Evolutionary conservation across 1,284 basidiomycete species (phyloP).

Genomic region (Athelia sp.): DNA sequence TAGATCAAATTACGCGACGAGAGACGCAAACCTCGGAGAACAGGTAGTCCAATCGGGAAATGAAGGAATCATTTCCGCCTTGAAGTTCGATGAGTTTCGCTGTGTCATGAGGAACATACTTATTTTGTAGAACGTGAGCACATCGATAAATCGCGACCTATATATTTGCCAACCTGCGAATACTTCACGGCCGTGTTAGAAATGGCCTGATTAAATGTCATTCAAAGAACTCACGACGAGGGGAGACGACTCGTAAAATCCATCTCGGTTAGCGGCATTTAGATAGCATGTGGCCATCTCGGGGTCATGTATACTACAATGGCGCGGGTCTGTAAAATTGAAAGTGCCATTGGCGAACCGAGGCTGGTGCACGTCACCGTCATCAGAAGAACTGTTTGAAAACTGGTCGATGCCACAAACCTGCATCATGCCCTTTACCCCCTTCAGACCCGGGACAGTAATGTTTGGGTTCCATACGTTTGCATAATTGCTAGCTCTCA

Average conservation of each 20-base stretch:
- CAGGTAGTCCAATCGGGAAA: slow-evolving; percentile 49
- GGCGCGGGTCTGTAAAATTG: slow-evolving; percentile 61
- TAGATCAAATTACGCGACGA: neutral
- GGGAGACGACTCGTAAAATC: slow-evolving; percentile 63
- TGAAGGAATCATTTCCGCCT: slow-evolving; percentile 50
- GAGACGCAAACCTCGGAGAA: slow-evolving; percentile 37
- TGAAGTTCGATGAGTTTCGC: slow-evolving; percentile 54
- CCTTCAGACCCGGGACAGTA: slow-evolving; percentile 42
- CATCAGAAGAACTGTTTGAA: neutral
- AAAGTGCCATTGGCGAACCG: slow-evolving; percentile 56
- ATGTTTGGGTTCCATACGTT: slow-evolving; percentile 57
- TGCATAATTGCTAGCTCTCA: slow-evolving; percentile 51
- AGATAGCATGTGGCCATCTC: slow-evolving; percentile 53
- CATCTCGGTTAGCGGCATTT: slow-evolving; percentile 51
- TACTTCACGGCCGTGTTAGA: slow-evolving; percentile 28
- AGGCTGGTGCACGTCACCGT: slow-evolving; percentile 32
- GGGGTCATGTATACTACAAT: slow-evolving; percentile 61
- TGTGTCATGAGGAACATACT: slow-evolving; percentile 58
- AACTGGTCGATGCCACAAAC: slow-evolving; percentile 27
- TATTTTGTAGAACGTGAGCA: no score
- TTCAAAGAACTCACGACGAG: slow-evolving; percentile 40
- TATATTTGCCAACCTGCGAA: slow-evolving; percentile 32
- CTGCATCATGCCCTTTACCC: slow-evolving; percentile 42
- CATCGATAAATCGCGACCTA: slow-evolving; percentile 7
- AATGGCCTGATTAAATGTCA: neutral